These are phyloP conservation scores for Brasilioporus rufonigricans DNA, from an alignment of 768 basidiomycete species.

Conservation along the genomic window DNA sequence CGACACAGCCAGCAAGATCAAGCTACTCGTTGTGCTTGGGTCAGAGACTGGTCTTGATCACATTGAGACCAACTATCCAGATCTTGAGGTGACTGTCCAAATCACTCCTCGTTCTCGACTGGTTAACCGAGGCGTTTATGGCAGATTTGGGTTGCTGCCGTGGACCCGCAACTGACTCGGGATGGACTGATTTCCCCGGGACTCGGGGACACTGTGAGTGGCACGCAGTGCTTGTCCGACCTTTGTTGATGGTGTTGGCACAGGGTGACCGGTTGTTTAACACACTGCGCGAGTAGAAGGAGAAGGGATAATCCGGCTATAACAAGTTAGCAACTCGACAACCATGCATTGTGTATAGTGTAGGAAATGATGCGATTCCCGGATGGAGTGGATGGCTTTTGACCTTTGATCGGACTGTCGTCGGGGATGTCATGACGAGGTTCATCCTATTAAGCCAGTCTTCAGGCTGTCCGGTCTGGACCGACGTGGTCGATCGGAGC, in stretches of 20 bases:
- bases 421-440: no score
- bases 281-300: slow-evolving; percentile 46
- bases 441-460: no score
- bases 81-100: slow-evolving; percentile 60
- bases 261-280: slow-evolving; percentile 88
- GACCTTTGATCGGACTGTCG: no score
- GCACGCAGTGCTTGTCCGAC: background rate
- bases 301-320: no score
- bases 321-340: background rate
- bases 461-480: no score
- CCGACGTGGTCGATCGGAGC: background rate
- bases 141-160: slow-evolving; percentile 84
- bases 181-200: slow-evolving; percentile 88
- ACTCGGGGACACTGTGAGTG: slow-evolving; percentile 81
- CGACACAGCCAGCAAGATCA: slow-evolving; percentile 61
- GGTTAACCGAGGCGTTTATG: background rate
- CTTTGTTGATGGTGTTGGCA: slow-evolving; percentile 1
- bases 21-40: slow-evolving; percentile 78
- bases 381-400: no score
- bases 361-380: background rate
- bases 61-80: slow-evolving; percentile 67
- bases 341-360: background rate
- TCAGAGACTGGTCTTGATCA: slow-evolving; percentile 70
- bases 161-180: slow-evolving; percentile 68
- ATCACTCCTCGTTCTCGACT: background rate